phyloP scores from a whole-genome alignment of 2,329 filamentous ascomycete species.

The Myriosclerotinia duriaeana region DNA sequence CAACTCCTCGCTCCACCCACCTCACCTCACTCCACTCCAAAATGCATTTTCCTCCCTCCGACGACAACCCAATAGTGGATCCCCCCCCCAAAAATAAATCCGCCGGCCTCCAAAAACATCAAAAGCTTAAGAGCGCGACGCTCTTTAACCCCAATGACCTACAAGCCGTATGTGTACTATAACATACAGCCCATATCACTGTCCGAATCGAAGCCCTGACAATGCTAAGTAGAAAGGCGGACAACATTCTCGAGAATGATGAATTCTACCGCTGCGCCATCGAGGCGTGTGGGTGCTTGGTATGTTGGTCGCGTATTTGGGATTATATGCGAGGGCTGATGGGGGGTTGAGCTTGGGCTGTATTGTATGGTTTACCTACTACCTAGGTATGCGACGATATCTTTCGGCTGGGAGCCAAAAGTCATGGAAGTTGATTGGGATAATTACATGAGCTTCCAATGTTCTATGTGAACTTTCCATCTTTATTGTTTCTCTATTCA shows the following conservation, averaged over 20 bases:
- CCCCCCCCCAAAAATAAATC: too few species aligned
- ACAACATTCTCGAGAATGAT: conserved; percentile 4
- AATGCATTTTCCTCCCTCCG: too few species aligned
- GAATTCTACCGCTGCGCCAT: conserved; percentile 2
- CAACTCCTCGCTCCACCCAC: neutral
- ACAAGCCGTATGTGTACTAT: neutral
- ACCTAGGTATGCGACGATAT: too few species aligned
- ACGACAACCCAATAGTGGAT: too few species aligned
- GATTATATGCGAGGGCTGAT: neutral
- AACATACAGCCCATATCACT: neutral
- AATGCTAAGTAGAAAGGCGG: conserved; percentile 8
- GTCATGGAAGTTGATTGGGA: neutral
- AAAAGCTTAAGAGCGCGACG: conserved; percentile 1
- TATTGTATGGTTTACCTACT: too few species aligned
- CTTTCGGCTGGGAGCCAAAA: too few species aligned
- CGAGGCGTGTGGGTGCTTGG: neutral
- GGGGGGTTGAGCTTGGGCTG: neutral
- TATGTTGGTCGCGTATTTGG: neutral
- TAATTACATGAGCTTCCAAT: neutral
- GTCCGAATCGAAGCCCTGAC: neutral
- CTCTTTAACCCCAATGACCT: neutral
- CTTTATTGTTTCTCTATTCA: too few species aligned
- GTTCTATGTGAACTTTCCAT: neutral
- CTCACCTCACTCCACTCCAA: neutral
- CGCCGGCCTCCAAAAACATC: too few species aligned